Percentiles rank a stretch among this genome's conserved stretches.
phyloP scores from a whole-genome alignment of 106 monocot genomes.

The Allium sativum region DNA sequence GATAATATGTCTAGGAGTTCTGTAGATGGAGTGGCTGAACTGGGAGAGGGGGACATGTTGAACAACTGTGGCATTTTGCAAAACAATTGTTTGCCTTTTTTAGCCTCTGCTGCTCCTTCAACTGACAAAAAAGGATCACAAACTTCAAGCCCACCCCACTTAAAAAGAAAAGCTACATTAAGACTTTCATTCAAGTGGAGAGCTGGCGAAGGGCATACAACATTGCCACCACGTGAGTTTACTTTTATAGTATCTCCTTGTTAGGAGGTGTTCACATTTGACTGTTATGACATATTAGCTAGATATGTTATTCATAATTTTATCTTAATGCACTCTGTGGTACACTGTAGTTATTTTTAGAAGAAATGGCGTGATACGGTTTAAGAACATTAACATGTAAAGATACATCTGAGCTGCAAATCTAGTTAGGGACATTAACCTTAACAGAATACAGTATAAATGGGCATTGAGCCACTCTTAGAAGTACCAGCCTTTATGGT shows the following conservation, averaged over 20 bases:
- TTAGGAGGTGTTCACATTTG: too few species aligned
- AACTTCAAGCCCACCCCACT: conserved; percentile 54
- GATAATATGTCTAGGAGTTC: conserved; percentile 22
- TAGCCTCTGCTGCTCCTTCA: conserved; percentile 32
- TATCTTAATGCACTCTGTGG: too few species aligned
- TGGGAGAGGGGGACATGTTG: conserved; percentile 29
- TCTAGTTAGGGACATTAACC: too few species aligned
- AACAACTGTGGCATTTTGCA: conserved; percentile 79
- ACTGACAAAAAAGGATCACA: conserved; percentile 69
- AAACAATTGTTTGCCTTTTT: conserved; percentile 82
- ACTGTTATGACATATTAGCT: too few species aligned
- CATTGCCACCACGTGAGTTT: conserved; percentile 37
- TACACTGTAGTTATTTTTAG: too few species aligned
- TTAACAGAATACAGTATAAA: too few species aligned
- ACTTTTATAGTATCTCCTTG: neutral
- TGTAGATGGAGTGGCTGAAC: conserved; percentile 27
- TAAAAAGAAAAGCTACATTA: conserved; percentile 49
- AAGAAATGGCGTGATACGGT: too few species aligned
- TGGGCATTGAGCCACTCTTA: too few species aligned
- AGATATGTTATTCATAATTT: too few species aligned
- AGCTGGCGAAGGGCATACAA: conserved; percentile 56
- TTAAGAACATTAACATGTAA: too few species aligned
- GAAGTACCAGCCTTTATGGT: too few species aligned
- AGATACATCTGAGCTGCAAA: too few species aligned
- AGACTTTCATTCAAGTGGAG: conserved; percentile 48